Evolutionary conservation across 2,329 filamentous ascomycete genomes (phyloP).

Genomic region (Aspergillus pseudotamarii): DNA sequence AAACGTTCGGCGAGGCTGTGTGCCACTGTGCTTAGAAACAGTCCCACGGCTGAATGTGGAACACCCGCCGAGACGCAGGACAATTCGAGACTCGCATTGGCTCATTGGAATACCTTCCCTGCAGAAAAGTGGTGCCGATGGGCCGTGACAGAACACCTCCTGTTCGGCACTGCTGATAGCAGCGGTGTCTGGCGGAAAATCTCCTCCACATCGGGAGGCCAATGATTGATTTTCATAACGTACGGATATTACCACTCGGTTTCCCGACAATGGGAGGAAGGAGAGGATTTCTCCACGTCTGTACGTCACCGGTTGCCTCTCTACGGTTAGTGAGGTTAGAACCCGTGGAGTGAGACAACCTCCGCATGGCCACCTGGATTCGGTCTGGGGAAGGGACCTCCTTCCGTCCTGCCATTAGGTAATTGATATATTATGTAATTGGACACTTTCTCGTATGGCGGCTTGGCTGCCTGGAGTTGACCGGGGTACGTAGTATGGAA

Average conservation of each 20-base stretch:
- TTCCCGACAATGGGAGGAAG: constrained; percentile 1
- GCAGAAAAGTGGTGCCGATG: constrained; percentile 6
- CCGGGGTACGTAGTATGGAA: neutral
- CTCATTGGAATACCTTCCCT: neutral
- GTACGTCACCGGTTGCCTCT: constrained; percentile 4
- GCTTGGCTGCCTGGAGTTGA: neutral
- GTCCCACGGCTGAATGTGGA: constrained; percentile 1
- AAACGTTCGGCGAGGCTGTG: neutral
- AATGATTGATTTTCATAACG: constrained; percentile 14
- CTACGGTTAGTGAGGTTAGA: neutral
- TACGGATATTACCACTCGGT: constrained; percentile 6
- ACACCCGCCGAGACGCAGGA: neutral
- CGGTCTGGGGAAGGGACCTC: constrained; percentile 8
- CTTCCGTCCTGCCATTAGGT: neutral
- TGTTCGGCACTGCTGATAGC: constrained; percentile 1
- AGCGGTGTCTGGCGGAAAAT: constrained; percentile 2
- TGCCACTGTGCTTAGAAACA: neutral
- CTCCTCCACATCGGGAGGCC: constrained; percentile 10
- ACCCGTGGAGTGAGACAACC: constrained; percentile 7
- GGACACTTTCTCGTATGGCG: neutral
- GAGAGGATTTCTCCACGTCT: neutral
- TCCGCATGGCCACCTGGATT: constrained; percentile 7
- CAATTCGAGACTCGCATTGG: neutral
- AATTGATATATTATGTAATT: neutral
- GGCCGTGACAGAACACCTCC: neutral